Evolutionary conservation across 176 grass and related monocot genomes (phyloP), one percentile per base, ranked within the genome.

Genomic region (Metroxylon sagu): DNA sequence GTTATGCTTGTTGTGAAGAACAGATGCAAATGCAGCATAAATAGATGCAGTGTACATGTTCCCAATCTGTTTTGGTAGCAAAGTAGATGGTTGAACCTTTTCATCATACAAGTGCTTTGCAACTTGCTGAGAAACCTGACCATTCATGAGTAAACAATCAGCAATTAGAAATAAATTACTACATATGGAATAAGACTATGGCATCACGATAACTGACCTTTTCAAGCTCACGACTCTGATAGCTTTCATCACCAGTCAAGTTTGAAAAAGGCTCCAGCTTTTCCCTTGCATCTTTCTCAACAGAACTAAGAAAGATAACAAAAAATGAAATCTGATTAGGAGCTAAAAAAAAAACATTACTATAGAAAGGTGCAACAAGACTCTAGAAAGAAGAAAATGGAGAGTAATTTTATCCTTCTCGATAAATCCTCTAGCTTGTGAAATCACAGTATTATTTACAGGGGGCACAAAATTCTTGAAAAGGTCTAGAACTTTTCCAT

Each of bases 61-160:
- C 21, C 82, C 85, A 55, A 89, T 77, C 89, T 89, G 62, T 79
- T 86, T 89, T 49, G 85, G 77, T 52, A 89, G 60, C 29, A 95
- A 61, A 28, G 83, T 95, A 48, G 85, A 66, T 6, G 85, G 87
- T 57, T 85, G 84, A 67, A 98, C 81, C 85, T 88, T 98, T 57
- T 43, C 64, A 48, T 83, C 81, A 78, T 92, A 98, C 60, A 98
- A 55, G 52, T 76, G 31, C 54, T 98, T 98, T 15, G 84, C 81
- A 62, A 98, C 81, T 92, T 92, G 93, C 68, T 98, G 93, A 71
- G 93, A 98, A 43, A 68, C 77, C 93, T 92, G 78, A 62, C 39
- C 60, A 77, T 77, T 63, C 53, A 63, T 6, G 59, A 52, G 12
- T 61, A 8, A 53, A 0, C 55, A 50, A 57, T 61, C 59, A 54